A percentile compares a stretch with the other conserved stretches of the same genome.
Conservation (phyloP, 192 early-diverging fungal species). For the Linnemannia hyalina region DNA sequence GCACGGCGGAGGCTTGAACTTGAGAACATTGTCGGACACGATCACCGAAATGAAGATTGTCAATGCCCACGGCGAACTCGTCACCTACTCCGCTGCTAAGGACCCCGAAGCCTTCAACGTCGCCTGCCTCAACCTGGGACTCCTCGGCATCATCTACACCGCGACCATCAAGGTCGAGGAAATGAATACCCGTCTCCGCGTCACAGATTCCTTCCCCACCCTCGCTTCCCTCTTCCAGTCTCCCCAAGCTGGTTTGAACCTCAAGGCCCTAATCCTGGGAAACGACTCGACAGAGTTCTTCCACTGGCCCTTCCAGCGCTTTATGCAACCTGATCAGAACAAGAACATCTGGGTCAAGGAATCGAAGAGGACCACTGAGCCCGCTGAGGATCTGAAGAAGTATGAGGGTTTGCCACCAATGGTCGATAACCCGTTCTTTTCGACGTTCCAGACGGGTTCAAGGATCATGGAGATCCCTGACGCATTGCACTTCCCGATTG, state of each 20-base stretch:
- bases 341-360: constrained; percentile 52
- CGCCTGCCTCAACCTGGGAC: constrained; percentile 53
- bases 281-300: constrained; percentile 47
- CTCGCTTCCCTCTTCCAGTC: background rate
- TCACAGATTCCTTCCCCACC: constrained; percentile 34
- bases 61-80: constrained; percentile 29
- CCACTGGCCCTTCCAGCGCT: constrained; percentile 56
- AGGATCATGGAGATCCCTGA: constrained; percentile 21
- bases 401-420: constrained; percentile 3
- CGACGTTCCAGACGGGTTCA: constrained; percentile 11
- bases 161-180: constrained; percentile 43
- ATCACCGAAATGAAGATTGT: constrained; percentile 43
- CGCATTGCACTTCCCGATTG: constrained; percentile 36
- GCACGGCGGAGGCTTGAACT: constrained; percentile 23
- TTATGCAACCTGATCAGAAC: constrained; percentile 20
- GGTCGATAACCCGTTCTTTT: constrained; percentile 43
- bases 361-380: constrained; percentile 38
- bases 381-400: background rate
- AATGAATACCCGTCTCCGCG: constrained; percentile 28
- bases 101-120: constrained; percentile 38
- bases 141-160: constrained; percentile 58
- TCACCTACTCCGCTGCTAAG: constrained; percentile 35
- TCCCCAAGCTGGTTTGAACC: constrained; percentile 13
- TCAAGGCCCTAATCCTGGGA: constrained; percentile 23
- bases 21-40: constrained; percentile 32